Evolutionary conservation across 1,139 yeast species (phyloP), one percentile per base, ranked within the genome.

Genomic region (Debaryomycetaceae sp.): DNA sequence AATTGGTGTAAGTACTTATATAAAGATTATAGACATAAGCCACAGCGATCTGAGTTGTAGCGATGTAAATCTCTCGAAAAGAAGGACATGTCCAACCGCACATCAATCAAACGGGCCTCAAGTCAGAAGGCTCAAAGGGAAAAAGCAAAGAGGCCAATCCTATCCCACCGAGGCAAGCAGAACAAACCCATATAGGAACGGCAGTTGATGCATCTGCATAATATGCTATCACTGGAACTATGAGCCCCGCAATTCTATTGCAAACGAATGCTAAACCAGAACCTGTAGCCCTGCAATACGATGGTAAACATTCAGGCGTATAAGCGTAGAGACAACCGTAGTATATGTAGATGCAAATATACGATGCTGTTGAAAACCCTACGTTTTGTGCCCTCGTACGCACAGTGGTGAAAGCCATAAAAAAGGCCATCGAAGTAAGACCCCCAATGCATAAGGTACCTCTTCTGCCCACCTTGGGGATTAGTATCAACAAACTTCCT

Each of bases 181-280:
- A 72, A 57, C 71, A 67, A 22, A 63, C 56, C 60, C 65, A 67
- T 43, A 67, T 65, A 6, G 72, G 72, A n/a, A 60, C 60, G 11
- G 65, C 45, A 2, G 66, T 50, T 7, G 62, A 45, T 24, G 68
- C 62, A 43, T 63, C 52, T 6, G 66, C 53, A 45, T 52, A 66
- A 42, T 56, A 66, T 24, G 65, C 66, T 42, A 68, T 63, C 6
- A 66, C 53, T 5, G 73, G 72, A 17, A 61, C 59, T 39, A 67
- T 54, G 9, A 59, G 53, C 14, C 68, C 64, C 24, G 65, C 63
- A 39, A 63, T 50, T 50, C 72, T 56, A 3, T 65, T 64, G 17
- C 56, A 53, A 42, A 61, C 60, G 36, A 68, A 54, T 45, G 68
- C 63, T 45, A 66, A 52, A 38, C 66, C 66, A 51, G 61, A 60